Base-by-base conservation (phyloP, 176 grass and related monocot genomes). In the Eleusine coracana region DNA sequence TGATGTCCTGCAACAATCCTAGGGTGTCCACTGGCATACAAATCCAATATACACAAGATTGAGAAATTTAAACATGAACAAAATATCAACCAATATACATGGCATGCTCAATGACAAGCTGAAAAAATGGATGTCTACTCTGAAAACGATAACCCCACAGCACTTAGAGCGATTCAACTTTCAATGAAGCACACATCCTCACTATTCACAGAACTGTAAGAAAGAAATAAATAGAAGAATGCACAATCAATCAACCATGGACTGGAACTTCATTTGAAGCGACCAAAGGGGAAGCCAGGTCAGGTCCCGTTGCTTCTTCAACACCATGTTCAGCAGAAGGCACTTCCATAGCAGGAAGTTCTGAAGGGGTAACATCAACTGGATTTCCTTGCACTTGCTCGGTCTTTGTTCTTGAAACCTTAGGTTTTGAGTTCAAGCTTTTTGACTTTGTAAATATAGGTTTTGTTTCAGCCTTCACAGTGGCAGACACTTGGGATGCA, bases 191-290 rank as follows among this genome's bases (percentile, higher is more conserved):
- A 87, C 80, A 90, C 88, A 87, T 81, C 87, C 73, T 86, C 74
- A 82, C 88, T 94, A 93, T 93, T 91, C 93, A 93, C 91, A 96
- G 40, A 80, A 74, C 78, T 84, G 72, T 75, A 88, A 82, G 70
- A 68, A 84, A 49, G 80, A 70, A 85, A 86, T 75, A 73, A 84
- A 92, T 87, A 86, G 74, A 72, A 89, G 87, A 79, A 86, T 82
- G 80, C 5, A 27, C 85, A 68, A 76, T 61, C 23, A 28, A 84
- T 95, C 91, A 93, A 84, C 89, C 89, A 77, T 90, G 87, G 48
- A 87, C 87, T 48, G 80, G 64, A 76, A 95, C 88, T 91, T 95
- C 92, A 75, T 85, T 89, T 7, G 82, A 77, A 66, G 84, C 61
- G 38, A 85, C 82, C 36, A 82, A 79, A 49, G 66, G 70, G 76